phyloP scores from a whole-genome alignment of 2,329 filamentous ascomycete genomes.

The Sporothrix brunneoviolacea region DNA sequence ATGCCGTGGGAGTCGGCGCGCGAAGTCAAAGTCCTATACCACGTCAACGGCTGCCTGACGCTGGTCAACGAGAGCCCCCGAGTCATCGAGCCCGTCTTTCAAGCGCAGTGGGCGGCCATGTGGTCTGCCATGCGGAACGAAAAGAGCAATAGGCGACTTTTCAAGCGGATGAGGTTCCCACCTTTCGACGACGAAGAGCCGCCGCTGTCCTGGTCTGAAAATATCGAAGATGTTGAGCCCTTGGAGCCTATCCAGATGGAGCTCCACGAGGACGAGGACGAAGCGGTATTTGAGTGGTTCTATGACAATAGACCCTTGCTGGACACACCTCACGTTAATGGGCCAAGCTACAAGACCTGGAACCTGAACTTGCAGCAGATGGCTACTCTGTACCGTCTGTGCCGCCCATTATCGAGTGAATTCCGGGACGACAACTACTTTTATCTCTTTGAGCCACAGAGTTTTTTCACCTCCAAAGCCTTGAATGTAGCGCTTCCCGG shows the following conservation, averaged over 20 bases:
- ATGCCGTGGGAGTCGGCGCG: conserved; percentile 98
- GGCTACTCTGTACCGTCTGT: conserved; percentile 89
- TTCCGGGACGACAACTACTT: conserved; percentile 96
- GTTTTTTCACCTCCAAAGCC: conserved; percentile 92
- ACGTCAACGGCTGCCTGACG: conserved; percentile 95
- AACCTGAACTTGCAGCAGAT: conserved; percentile 90
- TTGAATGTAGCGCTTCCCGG: conserved; percentile 97
- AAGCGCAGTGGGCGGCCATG: conserved; percentile 99
- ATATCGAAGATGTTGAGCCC: conserved; percentile 96
- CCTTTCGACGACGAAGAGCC: conserved; percentile 99
- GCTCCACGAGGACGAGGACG: conserved; percentile 88
- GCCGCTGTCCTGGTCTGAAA: conserved; percentile 95
- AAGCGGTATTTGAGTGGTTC: conserved; percentile 90
- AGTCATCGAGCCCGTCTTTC: conserved; percentile 95
- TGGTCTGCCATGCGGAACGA: conserved; percentile 98
- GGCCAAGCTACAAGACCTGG: conserved; percentile 94
- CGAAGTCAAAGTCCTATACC: conserved; percentile 96
- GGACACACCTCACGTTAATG: conserved; percentile 90
- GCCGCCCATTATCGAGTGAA: conserved; percentile 83
- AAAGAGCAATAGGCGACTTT: conserved; percentile 90
- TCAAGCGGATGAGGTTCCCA: conserved; percentile 98
- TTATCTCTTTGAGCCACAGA: conserved; percentile 92
- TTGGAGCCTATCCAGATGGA: conserved; percentile 98
- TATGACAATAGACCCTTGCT: conserved; percentile 89
- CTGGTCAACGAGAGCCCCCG: conserved; percentile 93